Percentiles rank a stretch among this genome's conserved stretches.
These are phyloP conservation scores for Aspergillus fumigatiaffinis DNA, from an alignment of 2,329 filamentous ascomycete species.

Conservation along the genomic window DNA sequence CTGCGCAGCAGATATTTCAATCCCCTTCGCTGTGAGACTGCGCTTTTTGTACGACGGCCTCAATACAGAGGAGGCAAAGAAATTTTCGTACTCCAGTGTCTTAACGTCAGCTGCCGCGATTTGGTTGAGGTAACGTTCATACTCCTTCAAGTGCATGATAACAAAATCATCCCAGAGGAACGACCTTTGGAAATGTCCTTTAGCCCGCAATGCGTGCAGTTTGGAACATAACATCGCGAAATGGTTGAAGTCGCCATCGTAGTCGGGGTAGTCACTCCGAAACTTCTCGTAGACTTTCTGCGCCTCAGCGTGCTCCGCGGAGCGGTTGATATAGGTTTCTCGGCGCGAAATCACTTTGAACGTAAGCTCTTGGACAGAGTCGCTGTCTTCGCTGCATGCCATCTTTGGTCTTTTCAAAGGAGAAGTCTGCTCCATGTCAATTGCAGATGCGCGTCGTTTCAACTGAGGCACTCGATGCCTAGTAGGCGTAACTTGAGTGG, in stretches of 20 bases:
- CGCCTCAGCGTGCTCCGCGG: constrained; percentile 19
- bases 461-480: constrained; percentile 4
- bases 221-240: constrained; percentile 38
- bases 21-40: constrained; percentile 29
- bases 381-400: neutral
- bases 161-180: constrained; percentile 47
- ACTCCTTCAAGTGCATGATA: constrained; percentile 37
- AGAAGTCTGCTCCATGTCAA: constrained; percentile 7
- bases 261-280: constrained; percentile 36
- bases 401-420: constrained; percentile 12
- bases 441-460: constrained; percentile 13
- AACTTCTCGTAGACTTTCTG: constrained; percentile 35
- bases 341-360: constrained; percentile 17
- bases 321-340: constrained; percentile 18
- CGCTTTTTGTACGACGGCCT: constrained; percentile 34
- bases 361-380: constrained; percentile 6
- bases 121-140: constrained; percentile 31
- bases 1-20: constrained; percentile 29
- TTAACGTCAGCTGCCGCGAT: constrained; percentile 22
- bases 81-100: constrained; percentile 35
- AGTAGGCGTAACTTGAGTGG: constrained; percentile 1
- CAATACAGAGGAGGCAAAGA: constrained; percentile 32
- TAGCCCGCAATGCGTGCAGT: constrained; percentile 28
- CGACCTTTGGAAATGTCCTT: constrained; percentile 30
- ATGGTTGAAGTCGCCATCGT: constrained; percentile 35